Evolutionary conservation across 1,284 basidiomycete species (phyloP).

Genomic region (Mycena citricolor): DNA sequence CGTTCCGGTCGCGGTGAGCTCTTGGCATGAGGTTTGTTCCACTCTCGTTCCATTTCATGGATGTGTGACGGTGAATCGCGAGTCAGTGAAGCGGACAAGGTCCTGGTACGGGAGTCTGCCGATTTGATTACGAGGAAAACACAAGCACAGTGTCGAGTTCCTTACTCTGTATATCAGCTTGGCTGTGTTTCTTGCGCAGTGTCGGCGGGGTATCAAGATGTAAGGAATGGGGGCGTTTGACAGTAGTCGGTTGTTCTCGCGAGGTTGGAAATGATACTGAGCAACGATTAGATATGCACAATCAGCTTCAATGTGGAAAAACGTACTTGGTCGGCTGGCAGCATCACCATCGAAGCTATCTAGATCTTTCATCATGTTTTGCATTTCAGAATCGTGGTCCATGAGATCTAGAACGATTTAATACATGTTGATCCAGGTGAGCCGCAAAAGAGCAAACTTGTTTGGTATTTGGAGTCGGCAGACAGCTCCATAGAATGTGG

Average conservation of each 20-base stretch:
- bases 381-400: conserved; percentile 74
- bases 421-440: conserved; percentile 2
- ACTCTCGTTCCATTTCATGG: conserved; percentile 37
- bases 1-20: conserved; percentile 17
- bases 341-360: conserved; percentile 49
- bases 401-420: conserved; percentile 52
- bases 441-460: conserved; percentile 42
- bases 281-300: conserved; percentile 1
- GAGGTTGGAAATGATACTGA: conserved; percentile 28
- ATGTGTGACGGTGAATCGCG: conserved; percentile 27
- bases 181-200: too few species aligned
- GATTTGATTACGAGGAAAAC: too few species aligned
- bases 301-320: background rate
- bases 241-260: conserved; percentile 12
- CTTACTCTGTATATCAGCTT: too few species aligned
- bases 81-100: conserved; percentile 14
- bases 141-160: too few species aligned
- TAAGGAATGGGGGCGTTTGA: too few species aligned
- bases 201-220: too few species aligned
- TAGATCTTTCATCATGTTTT: conserved; percentile 56
- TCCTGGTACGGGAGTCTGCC: conserved; percentile 20
- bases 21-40: conserved; percentile 48
- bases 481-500: conserved; percentile 61
- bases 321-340: conserved; percentile 26
- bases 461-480: conserved; percentile 50